Percentiles rank a stretch among this genome's conserved stretches.
Conservation (phyloP, 176 grass and related monocot genomes). For the Avena insularis region DNA sequence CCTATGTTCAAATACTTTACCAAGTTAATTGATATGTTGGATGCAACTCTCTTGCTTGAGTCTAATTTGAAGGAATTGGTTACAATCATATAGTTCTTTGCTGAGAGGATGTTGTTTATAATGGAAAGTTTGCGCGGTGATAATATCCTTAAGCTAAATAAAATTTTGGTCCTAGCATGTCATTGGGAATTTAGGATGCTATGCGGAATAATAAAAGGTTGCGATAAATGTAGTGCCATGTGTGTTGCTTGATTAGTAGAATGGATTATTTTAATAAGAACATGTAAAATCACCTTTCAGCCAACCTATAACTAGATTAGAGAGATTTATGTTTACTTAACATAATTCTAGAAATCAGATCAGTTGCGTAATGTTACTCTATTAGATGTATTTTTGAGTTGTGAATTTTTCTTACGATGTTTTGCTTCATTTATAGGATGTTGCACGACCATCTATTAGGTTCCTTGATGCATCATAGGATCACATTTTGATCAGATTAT, state of each 20-base stretch:
- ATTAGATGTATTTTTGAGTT: background rate
- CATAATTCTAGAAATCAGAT: background rate
- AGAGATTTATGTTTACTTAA: background rate
- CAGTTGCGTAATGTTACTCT: background rate
- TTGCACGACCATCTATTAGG: background rate
- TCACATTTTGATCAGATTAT: background rate
- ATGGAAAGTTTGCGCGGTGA: background rate
- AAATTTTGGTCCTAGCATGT: slow-evolving; percentile 14
- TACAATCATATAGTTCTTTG: background rate
- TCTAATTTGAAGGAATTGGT: background rate
- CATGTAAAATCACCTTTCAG: slow-evolving; percentile 21
- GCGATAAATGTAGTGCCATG: slow-evolving; percentile 18
- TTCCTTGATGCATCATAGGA: slow-evolving; percentile 1
- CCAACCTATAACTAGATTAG: background rate
- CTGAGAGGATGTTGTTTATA: background rate
- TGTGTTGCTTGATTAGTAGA: slow-evolving; percentile 29
- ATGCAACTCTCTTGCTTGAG: slow-evolving; percentile 7
- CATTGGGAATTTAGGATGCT: background rate
- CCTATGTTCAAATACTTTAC: background rate
- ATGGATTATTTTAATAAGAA: slow-evolving; percentile 9
- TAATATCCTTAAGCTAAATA: slow-evolving; percentile 19
- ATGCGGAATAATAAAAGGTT: background rate
- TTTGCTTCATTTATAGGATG: background rate
- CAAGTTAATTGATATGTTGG: slow-evolving; percentile 12
- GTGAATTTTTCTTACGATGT: background rate